Percentiles rank a stretch among this genome's conserved stretches.
These are phyloP conservation scores for Backusella morwellensis DNA, from an alignment of 192 early-diverging fungal species.

Conservation along the genomic window DNA sequence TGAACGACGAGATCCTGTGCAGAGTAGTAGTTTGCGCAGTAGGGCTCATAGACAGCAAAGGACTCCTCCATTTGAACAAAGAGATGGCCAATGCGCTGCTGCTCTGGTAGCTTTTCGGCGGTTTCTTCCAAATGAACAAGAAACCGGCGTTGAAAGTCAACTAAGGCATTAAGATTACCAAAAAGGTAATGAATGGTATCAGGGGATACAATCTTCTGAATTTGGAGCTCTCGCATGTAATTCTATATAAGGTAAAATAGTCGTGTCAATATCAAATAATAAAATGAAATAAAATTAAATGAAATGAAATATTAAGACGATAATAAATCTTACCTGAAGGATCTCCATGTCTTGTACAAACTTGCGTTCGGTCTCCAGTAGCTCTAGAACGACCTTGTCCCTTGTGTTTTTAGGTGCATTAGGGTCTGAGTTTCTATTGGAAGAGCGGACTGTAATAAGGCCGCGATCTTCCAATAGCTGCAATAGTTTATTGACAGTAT, in stretches of 20 bases:
- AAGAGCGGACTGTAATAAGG: constrained; percentile 40
- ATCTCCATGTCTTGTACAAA: constrained; percentile 88
- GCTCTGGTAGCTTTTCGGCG: constrained; percentile 59
- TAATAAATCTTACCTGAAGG: constrained; percentile 50
- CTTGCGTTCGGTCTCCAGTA: constrained; percentile 89
- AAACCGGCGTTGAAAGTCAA: constrained; percentile 95
- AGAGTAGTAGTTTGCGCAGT: constrained; percentile 87
- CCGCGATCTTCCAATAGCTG: constrained; percentile 72
- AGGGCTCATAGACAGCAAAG: constrained; percentile 86
- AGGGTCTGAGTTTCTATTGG: constrained; percentile 47
- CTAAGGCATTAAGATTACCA: constrained; percentile 86
- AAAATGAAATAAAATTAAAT: background rate
- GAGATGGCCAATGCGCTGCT: constrained; percentile 87
- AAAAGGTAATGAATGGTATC: constrained; percentile 84
- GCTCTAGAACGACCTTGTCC: constrained; percentile 79
- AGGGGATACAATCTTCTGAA: constrained; percentile 72
- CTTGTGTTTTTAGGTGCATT: constrained; percentile 77
- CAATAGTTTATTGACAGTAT: constrained; percentile 76
- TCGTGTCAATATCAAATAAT: background rate
- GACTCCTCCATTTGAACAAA: constrained; percentile 80
- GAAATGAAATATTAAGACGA: background rate
- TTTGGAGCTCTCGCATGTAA: constrained; percentile 69
- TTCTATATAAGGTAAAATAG: constrained; percentile 39
- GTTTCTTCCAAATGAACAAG: constrained; percentile 85
- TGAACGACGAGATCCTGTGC: constrained; percentile 69